Base-by-base conservation (phyloP, 139 green algal species). In the Micromonas commoda region DNA sequence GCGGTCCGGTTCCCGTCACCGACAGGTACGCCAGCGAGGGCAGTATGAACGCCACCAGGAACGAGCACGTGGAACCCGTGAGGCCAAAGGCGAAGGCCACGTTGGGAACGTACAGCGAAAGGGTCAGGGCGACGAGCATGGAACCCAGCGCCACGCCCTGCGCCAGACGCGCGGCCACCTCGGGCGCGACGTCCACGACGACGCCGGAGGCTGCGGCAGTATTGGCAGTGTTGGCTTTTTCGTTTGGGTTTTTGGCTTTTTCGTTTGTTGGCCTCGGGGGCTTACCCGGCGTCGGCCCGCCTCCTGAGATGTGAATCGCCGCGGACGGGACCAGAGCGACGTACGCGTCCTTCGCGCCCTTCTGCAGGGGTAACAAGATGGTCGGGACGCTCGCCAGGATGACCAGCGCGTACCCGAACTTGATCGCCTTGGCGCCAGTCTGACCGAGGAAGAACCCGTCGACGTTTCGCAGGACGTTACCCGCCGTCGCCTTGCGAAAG, bases 391-490 rank as follows among this genome's bases (percentile, higher is more conserved):
- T 24, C 23, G 20, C 32, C 4, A 73, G 19, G 66, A 52, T 52
- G 66, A 51, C 23, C 5, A 38, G 5, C 20, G 13, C 66, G 66
- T 53, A 73, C 5, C 32, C 66, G n/a, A 73, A 51, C 66, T 51
- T 73, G 66, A 73, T 5, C 19, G 29, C 32, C 26, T 29, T n/a
- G 9, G 19, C 9, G 20, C 13, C 19, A 6, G 26, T 29, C 9
- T 6, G 9, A 9, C 33, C 66, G 66, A 45, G 20, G 31, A 45
- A 45, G 24, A 6, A 6, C 13, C 66, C 66, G 33, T 73, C 66
- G 33, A 73, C 13, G 66, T 73, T 73, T 5, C 66, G 66, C 31
- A 73, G 66, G 19, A 73, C 66, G 66, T 73, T 52, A 5, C 66
- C 66, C 5, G 66, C 66, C 26, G 66, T 73, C 5, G 26, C 5